Percentiles rank a stretch among this genome's conserved stretches.
Evolutionary conservation across 257 asterid genomes (phyloP).

Genomic region (Gentiana macrophylla): DNA sequence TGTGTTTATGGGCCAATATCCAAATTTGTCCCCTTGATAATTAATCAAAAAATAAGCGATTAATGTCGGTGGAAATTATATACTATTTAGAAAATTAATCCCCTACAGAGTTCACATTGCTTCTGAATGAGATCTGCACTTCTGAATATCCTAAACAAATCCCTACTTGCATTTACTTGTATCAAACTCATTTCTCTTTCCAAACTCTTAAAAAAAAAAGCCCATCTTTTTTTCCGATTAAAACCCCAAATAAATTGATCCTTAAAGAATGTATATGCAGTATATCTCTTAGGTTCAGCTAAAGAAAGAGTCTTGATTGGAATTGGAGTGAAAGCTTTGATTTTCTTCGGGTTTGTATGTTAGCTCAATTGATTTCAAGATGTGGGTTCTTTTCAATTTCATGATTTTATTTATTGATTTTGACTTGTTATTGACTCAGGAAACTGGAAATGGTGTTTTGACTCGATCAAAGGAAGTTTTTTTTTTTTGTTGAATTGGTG

Average conservation of each 20-base stretch:
- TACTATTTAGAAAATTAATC: constrained; percentile 1
- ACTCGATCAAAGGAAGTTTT: constrained; percentile 3
- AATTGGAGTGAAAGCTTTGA: neutral
- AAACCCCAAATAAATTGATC: neutral
- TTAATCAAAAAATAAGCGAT: constrained; percentile 4
- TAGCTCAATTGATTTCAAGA: neutral
- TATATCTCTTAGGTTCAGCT: neutral
- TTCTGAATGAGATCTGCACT: constrained; percentile 18
- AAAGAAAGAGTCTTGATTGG: constrained; percentile 8
- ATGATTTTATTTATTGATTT: neutral
- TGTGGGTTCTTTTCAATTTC: neutral
- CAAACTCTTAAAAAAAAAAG: neutral
- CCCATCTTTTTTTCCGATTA: neutral
- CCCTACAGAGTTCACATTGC: constrained; percentile 6
- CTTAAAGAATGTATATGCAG: neutral
- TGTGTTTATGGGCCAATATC: constrained; percentile 5
- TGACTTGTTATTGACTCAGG: constrained; percentile 5
- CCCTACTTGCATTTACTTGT: constrained; percentile 6
- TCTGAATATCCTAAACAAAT: constrained; percentile 18
- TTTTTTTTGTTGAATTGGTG: neutral
- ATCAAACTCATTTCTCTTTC: neutral
- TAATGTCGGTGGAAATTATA: constrained; percentile 24
- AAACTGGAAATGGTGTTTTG: constrained; percentile 10
- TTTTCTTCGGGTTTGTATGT: neutral
- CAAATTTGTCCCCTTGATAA: neutral